Evolutionary conservation across 2,329 filamentous ascomycete genomes (phyloP).

Genomic region (Sclerotiophoma versabilis): DNA sequence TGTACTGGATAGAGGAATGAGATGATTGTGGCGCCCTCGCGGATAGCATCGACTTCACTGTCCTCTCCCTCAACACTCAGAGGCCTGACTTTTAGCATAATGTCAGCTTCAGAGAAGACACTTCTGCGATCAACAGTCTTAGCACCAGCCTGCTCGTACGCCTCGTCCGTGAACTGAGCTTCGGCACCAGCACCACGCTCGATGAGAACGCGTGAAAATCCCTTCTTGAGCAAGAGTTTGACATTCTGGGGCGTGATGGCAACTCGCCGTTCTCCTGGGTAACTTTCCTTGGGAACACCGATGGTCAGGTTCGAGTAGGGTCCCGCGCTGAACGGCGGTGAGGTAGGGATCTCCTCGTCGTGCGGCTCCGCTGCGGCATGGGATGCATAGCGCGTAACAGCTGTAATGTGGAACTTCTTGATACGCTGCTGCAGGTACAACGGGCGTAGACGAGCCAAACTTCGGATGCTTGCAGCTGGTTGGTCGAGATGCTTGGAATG

Average conservation of each 20-base stretch:
- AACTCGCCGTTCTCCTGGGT: conserved; percentile 79
- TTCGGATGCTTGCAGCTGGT: conserved; percentile 29
- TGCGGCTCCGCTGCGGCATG: conserved; percentile 43
- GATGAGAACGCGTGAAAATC: conserved; percentile 77
- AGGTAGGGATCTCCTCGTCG: conserved; percentile 45
- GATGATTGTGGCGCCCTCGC: conserved; percentile 75
- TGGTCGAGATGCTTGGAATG: conserved; percentile 22
- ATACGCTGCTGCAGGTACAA: conserved; percentile 42
- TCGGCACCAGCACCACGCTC: conserved; percentile 80
- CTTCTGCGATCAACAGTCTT: conserved; percentile 72
- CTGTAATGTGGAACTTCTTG: conserved; percentile 28
- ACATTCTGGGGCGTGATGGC: conserved; percentile 87
- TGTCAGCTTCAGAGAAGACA: conserved; percentile 79
- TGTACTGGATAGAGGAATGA: conserved; percentile 85
- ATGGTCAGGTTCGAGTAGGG: conserved; percentile 78
- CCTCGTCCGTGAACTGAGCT: conserved; percentile 79
- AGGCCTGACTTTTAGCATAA: conserved; percentile 83
- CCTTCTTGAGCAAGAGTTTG: conserved; percentile 82
- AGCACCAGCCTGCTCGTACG: conserved; percentile 79
- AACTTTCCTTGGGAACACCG: conserved; percentile 81
- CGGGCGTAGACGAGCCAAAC: conserved; percentile 36
- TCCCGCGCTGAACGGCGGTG: conserved; percentile 46
- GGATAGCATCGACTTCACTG: conserved; percentile 73
- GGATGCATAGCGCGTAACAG: conserved; percentile 42
- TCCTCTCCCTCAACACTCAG: conserved; percentile 66